phyloP scores from a whole-genome alignment of 2,329 filamentous ascomycete genomes.

The Talaromyces sp. region DNA sequence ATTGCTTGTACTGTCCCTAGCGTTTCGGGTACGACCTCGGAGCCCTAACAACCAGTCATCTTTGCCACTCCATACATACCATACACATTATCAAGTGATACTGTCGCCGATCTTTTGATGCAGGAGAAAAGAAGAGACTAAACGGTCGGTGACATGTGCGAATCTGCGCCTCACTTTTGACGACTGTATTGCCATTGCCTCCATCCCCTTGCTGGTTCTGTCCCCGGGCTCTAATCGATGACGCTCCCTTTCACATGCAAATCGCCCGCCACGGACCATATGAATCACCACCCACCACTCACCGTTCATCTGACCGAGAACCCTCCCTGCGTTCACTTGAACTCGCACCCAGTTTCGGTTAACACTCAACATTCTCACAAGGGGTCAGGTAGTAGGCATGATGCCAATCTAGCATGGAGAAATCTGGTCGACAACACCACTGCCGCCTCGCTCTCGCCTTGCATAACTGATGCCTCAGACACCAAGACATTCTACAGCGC shows the following conservation, averaged over 20 bases:
- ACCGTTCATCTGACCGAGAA: neutral
- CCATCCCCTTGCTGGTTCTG: neutral
- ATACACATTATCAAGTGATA: neutral
- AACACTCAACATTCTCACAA: neutral
- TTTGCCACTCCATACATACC: neutral
- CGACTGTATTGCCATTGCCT: neutral
- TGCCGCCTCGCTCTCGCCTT: slow-evolving; percentile 11
- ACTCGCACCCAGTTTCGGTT: neutral
- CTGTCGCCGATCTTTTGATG: neutral
- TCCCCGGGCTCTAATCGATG: neutral
- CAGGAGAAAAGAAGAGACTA: neutral
- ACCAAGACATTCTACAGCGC: slow-evolving; percentile 19
- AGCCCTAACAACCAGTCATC: neutral
- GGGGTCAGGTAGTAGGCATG: neutral
- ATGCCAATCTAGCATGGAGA: neutral
- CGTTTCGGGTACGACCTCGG: neutral
- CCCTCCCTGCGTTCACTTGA: neutral
- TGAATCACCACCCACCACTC: neutral
- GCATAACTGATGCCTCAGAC: slow-evolving; percentile 15
- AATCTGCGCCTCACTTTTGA: neutral
- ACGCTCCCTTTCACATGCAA: slow-evolving; percentile 3
- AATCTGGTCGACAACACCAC: slow-evolving; percentile 9
- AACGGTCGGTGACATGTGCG: neutral
- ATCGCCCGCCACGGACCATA: neutral
- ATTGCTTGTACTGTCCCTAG: neutral